A percentile compares a stretch with the other conserved stretches of the same genome.
Conservation (phyloP, 2,329 filamentous ascomycete species). For the Sporothrix schenckii region DNA sequence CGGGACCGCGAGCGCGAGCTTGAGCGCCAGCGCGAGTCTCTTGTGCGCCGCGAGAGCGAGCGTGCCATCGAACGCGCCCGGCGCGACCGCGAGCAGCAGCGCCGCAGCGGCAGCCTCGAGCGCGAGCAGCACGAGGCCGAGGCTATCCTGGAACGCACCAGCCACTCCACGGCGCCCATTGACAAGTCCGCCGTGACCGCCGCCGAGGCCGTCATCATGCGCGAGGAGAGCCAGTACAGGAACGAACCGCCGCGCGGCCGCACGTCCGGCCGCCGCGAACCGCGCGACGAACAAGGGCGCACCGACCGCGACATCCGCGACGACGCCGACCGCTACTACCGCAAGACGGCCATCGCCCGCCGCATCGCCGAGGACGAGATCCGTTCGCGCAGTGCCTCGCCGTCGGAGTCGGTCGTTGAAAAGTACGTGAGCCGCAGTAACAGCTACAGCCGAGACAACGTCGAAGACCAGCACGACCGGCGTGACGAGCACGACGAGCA, state of each 20-base stretch:
- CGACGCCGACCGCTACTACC: constrained; percentile 61
- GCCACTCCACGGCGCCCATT: constrained; percentile 54
- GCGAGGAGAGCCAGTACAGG: constrained; percentile 44
- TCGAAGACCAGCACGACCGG: too few relatives aligned
- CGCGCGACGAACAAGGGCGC: constrained; percentile 34
- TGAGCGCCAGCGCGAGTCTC: constrained; percentile 11
- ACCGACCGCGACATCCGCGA: constrained; percentile 48
- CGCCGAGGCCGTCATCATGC: constrained; percentile 50
- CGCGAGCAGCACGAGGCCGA: constrained; percentile 53
- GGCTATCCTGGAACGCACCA: constrained; percentile 50
- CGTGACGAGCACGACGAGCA: neutral
- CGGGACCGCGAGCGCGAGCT: constrained; percentile 22
- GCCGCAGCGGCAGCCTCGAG: constrained; percentile 50
- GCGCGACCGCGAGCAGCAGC: constrained; percentile 20
- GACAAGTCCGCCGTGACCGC: constrained; percentile 51
- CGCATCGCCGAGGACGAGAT: constrained; percentile 58
- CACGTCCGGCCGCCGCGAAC: constrained; percentile 28
- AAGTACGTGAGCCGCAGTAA: constrained; percentile 52
- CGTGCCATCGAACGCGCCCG: neutral
- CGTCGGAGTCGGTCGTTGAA: constrained; percentile 57
- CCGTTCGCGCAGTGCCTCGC: constrained; percentile 56
- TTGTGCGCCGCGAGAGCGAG: neutral
- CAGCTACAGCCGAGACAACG: too few relatives aligned
- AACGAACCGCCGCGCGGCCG: constrained; percentile 35
- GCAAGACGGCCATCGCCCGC: constrained; percentile 57